Base-by-base conservation (phyloP, 2,329 filamentous ascomycete genomes). In the Paecilomyces formosus region DNA sequence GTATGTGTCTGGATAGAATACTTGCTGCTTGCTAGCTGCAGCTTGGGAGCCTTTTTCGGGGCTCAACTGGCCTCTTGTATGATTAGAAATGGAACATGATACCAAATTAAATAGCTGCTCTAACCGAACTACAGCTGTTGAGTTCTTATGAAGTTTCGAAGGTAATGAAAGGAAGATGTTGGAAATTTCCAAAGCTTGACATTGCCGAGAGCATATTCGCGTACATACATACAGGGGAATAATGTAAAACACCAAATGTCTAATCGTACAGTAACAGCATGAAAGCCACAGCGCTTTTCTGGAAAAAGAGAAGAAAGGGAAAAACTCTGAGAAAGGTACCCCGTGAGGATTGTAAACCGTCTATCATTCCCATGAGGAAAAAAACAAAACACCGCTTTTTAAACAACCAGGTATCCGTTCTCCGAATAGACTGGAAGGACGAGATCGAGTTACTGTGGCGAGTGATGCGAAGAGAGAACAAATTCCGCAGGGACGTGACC, bases 161-260 rank as follows among this genome's bases (percentile, higher is more conserved):
- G 13, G n/a, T 39, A 39, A 18, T 15, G n/a, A 6, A n/a, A 45
- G 15, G 39, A n/a, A 26, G 6, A 26, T 26, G 6, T 18, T 9
- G 13, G n/a, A 39, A 45, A 18, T 4, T 12, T 33, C 39, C 18
- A 35, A 8, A 33, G 31, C 31, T 18, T 18, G 31, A 49, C 9
- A 28, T 28, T n/a, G n/a, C 54, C 11, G 50, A 53, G 53, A 58
- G 9, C 28, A 21, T 49, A 39, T 33, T 7, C 53, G 13, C 9
- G 52, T 18, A 24, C 28, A 30, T 55, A 55, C 53, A 60, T 35
- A 49, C 28, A 33, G 39, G 39, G 39, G n/a, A 45, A 45, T 45
- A 45, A 21, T 18, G n/a, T 21, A 45, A 45, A 39, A 45, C n/a
- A 45, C 21, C n/a, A 21, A 26, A n/a, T 51, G 8, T 53, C 28